These are phyloP conservation scores for Ceratocystis variospora DNA, from an alignment of 2,329 filamentous ascomycete genomes.

Conservation along the genomic window DNA sequence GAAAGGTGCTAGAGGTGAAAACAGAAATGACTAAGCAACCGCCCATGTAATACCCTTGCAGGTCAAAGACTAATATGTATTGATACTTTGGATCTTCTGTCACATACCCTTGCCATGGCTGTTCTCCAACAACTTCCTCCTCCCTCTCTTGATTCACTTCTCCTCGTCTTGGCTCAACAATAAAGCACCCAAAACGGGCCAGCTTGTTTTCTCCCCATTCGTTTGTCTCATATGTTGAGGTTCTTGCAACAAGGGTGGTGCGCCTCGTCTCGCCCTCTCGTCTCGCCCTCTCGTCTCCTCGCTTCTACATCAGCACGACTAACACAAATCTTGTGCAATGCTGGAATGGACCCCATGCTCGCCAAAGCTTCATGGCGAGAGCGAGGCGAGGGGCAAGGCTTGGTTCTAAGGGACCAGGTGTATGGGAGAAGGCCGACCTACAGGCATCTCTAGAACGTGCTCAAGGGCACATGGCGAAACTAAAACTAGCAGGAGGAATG, in stretches of 20 bases:
- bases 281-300: neutral
- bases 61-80: too few relatives aligned
- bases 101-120: neutral
- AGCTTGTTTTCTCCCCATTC: neutral
- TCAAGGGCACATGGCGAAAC: neutral
- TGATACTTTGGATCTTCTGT: too few relatives aligned
- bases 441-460: neutral
- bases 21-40: too few relatives aligned
- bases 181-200: neutral
- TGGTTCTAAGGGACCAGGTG: neutral
- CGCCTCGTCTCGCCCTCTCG: neutral
- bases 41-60: too few relatives aligned
- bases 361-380: neutral
- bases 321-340: neutral
- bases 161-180: neutral
- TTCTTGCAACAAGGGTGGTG: neutral
- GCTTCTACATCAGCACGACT: too few relatives aligned
- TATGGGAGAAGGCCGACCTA: neutral
- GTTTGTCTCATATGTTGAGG: neutral
- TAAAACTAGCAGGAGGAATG: neutral
- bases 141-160: neutral
- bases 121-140: neutral
- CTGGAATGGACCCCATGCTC: neutral
- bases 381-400: neutral
- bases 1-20: too few relatives aligned